These are phyloP conservation scores for Pleurotus platypus DNA, from an alignment of 768 basidiomycete genomes.

Conservation along the genomic window DNA sequence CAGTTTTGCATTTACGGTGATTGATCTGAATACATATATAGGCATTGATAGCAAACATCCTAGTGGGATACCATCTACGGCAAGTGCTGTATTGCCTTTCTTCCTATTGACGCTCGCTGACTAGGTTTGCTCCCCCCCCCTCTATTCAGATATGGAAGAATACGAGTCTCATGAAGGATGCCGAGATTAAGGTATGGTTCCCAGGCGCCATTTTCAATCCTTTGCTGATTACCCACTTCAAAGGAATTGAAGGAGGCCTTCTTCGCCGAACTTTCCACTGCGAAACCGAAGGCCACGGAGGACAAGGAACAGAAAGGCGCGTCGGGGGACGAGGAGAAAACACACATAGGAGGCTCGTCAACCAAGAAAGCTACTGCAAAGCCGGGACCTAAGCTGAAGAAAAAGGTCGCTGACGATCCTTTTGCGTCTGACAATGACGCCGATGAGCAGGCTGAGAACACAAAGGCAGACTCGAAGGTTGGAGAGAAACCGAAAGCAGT, in stretches of 20 bases:
- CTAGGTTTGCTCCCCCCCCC: not conserved
- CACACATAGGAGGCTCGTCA: not conserved
- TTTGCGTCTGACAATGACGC: constrained; percentile 54
- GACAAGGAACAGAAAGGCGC: constrained; percentile 6
- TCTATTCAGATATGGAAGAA: constrained; percentile 63
- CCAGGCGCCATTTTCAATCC: too few relatives aligned
- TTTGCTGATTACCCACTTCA: too few relatives aligned
- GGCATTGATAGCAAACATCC: constrained; percentile 76
- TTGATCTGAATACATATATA: constrained; percentile 15
- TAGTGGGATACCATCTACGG: constrained; percentile 70
- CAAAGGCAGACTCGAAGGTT: constrained; percentile 11
- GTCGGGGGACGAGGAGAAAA: not conserved
- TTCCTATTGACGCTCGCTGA: not conserved
- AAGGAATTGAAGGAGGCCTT: constrained; percentile 65
- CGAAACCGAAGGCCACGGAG: constrained; percentile 16
- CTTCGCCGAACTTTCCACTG: constrained; percentile 39
- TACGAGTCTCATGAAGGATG: constrained; percentile 49
- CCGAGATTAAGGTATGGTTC: constrained; percentile 53
- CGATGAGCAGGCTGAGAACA: constrained; percentile 14
- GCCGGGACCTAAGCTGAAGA: constrained; percentile 43
- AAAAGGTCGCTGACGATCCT: constrained; percentile 46
- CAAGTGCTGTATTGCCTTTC: constrained; percentile 21
- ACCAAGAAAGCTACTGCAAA: constrained; percentile 18
- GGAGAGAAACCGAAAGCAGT: constrained; percentile 11
- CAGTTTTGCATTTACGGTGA: not conserved